These are phyloP conservation scores for Aureobasidium namibiae DNA, from an alignment of 2,329 filamentous ascomycete genomes.

Conservation along the genomic window DNA sequence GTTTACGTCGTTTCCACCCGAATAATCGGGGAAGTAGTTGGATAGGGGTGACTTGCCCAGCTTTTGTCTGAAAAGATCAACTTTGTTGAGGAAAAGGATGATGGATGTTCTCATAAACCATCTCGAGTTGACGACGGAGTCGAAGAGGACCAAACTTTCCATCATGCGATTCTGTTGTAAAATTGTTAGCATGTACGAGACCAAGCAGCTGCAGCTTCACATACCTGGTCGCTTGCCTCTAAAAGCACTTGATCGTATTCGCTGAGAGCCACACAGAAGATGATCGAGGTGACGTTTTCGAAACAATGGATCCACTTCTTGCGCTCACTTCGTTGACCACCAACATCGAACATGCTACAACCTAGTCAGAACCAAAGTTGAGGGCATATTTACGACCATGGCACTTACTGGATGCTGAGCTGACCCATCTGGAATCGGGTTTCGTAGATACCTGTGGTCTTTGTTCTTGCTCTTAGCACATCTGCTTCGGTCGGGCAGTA, in stretches of 20 bases:
- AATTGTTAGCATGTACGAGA: conserved; percentile 13
- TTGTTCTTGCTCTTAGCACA: conserved; percentile 88
- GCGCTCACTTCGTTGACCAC: conserved; percentile 89
- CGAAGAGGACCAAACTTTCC: conserved; percentile 92
- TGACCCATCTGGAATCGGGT: conserved; percentile 98
- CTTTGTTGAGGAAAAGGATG: conserved; percentile 97
- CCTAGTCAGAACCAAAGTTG: conserved; percentile 20
- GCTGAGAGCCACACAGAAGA: conserved; percentile 95
- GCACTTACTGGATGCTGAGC: conserved; percentile 88
- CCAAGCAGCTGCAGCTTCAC: conserved; percentile 20
- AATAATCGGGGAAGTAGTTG: conserved; percentile 97
- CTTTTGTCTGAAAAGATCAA: conserved; percentile 96
- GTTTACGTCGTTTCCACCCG: conserved; percentile 94
- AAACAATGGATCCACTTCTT: conserved; percentile 99
- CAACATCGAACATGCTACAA: conserved; percentile 94
- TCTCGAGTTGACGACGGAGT: conserved; percentile 95
- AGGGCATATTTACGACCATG: background rate
- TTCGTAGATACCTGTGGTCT: conserved; percentile 98
- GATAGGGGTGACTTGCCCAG: conserved; percentile 78
- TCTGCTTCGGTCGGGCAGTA: conserved; percentile 94
- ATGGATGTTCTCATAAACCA: conserved; percentile 99
- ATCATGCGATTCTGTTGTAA: conserved; percentile 86
- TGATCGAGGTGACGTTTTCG: conserved; percentile 98
- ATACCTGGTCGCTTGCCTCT: conserved; percentile 93
- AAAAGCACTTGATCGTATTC: conserved; percentile 97